A percentile compares a stretch with the other conserved stretches of the same genome.
Evolutionary conservation across 164 flowering plant genomes (phyloP).

Genomic region (Sextonia rubra): DNA sequence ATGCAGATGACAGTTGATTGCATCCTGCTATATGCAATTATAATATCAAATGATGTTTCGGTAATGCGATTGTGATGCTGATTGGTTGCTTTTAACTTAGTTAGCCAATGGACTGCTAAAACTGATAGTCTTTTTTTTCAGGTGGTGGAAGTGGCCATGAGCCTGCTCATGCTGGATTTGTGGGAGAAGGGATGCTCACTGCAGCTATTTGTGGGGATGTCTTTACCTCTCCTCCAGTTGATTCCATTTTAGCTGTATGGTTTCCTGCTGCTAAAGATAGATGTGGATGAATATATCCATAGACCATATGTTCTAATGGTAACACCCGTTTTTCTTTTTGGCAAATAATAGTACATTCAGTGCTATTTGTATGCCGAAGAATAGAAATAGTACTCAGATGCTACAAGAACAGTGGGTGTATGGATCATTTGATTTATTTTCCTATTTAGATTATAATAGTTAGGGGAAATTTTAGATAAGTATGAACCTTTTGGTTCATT

Average conservation of each 20-base stretch:
- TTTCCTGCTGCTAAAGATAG: slow-evolving; percentile 6
- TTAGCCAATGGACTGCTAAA: too few relatives aligned
- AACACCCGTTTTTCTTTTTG: neutral
- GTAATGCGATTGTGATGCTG: too few relatives aligned
- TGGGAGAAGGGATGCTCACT: slow-evolving; percentile 95
- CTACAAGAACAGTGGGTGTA: neutral
- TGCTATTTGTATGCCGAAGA: neutral
- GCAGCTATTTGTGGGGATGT: slow-evolving; percentile 96
- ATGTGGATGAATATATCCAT: neutral
- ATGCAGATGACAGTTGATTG: too few relatives aligned
- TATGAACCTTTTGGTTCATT: too few relatives aligned
- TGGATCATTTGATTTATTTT: neutral
- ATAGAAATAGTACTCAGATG: neutral
- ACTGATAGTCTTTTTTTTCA: slow-evolving; percentile 17
- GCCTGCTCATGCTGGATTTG: slow-evolving; percentile 98
- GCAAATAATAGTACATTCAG: neutral
- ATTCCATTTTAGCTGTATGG: slow-evolving; percentile 85
- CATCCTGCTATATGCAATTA: too few relatives aligned
- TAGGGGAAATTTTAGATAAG: too few relatives aligned
- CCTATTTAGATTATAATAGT: neutral
- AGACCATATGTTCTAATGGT: neutral
- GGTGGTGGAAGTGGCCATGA: slow-evolving; percentile 99
- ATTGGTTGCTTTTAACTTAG: too few relatives aligned
- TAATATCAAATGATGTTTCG: too few relatives aligned
- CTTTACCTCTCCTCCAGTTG: slow-evolving; percentile 86